Base-by-base conservation (phyloP, 352 stramenopile species). In the Blastocystis hominis region DNA sequence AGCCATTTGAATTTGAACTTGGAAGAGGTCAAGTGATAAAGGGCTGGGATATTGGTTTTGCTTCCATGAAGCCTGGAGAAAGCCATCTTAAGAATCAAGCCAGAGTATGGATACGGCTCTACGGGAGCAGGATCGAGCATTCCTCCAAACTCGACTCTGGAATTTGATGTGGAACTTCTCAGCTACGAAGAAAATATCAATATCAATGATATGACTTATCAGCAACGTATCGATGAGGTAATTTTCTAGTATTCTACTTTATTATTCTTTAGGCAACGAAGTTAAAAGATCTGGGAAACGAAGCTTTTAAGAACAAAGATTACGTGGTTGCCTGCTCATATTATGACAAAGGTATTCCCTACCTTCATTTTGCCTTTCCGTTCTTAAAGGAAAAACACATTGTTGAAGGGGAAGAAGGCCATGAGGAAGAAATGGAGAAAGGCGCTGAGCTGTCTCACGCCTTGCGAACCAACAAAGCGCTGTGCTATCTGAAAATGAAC, bases 81-180 rank as follows among this genome's bases (percentile, higher is more conserved):
- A 53, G 91, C 91, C 3, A 88, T 92, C 36, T 86, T 93, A 0
- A 90, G 90, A 63, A 91, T 87, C 75, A 75, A 89, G 20, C 78
- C 91, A 15, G 89, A 93, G 54, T 93, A 93, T 76, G 91, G 80
- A 30, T 93, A 93, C 86, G 91, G 91, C 5, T 63, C 90, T 44
- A 89, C 77, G 34, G 89, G 90, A 15, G 79, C 66, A 9, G 63
- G 50, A 44, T 40, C 80, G n/a, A 86, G 86, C 10, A 93, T 93
- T 79, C 91, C 91, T 61, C 75, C 91, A 15, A 90, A 91, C 38
- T 88, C 91, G 53, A 93, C 91, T 17, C 88, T 93, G 38, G 61
- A 89, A 53, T 93, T 93, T 64, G 91, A 93, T 70, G 91, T 93
- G 6, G 91, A 93, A 84, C 75, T 93, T n/a, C 75, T 93, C n/a